These are phyloP conservation scores for Tanacetum coccineum DNA, from an alignment of 129 eudicot species.

Conservation along the genomic window DNA sequence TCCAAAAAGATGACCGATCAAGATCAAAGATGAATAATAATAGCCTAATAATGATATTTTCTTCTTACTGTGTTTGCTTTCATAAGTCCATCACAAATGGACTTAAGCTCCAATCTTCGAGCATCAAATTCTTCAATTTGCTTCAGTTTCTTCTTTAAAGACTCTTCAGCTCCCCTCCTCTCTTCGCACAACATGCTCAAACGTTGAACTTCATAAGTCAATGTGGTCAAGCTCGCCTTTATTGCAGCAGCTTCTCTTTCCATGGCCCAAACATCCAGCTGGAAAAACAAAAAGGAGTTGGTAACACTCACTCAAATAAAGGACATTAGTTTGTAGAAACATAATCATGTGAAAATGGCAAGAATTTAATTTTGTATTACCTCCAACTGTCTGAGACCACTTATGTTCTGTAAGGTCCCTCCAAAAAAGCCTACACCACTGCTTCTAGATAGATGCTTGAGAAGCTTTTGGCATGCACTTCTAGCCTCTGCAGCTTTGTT, in stretches of 20 bases:
- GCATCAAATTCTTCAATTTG: constrained; percentile 97
- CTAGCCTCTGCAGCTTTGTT: too few relatives aligned
- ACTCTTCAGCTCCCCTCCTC: constrained; percentile 87
- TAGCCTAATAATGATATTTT: constrained; percentile 1
- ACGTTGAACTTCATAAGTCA: constrained; percentile 75
- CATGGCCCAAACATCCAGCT: constrained; percentile 94
- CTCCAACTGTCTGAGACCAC: too few relatives aligned
- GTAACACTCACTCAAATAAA: too few relatives aligned
- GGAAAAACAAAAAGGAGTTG: constrained; percentile 16
- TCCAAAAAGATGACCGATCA: background rate
- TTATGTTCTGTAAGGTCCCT: too few relatives aligned
- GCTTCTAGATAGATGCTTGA: background rate
- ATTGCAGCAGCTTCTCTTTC: constrained; percentile 96
- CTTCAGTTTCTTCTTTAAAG: constrained; percentile 84
- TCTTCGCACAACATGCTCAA: constrained; percentile 72
- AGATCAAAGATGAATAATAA: constrained; percentile 2
- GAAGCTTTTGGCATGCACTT: too few relatives aligned
- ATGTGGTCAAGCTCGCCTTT: constrained; percentile 74
- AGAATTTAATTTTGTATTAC: background rate
- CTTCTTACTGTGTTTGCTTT: constrained; percentile 69
- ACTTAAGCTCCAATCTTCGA: constrained; percentile 85
- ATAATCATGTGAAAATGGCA: background rate
- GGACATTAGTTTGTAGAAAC: too few relatives aligned
- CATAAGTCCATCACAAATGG: constrained; percentile 56
- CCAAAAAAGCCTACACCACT: background rate